Evolutionary conservation across 75 land plant species (phyloP), one percentile per base, ranked within the genome.

Genomic region (Ceratopteris richardii): DNA sequence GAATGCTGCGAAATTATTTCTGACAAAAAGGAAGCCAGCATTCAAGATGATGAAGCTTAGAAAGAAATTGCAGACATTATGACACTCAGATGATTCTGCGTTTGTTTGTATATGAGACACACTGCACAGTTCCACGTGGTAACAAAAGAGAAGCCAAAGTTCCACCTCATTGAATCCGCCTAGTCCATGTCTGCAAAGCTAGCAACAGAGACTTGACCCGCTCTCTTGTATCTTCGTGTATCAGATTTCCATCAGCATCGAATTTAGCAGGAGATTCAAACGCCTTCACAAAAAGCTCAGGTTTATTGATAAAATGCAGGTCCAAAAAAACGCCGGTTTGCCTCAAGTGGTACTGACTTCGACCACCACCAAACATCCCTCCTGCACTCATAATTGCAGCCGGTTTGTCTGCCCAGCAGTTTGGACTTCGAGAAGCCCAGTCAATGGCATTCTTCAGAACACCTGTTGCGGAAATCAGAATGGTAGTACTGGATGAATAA

Each of bases 231-330:
- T 40, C 60, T 42, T 19, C 53, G 68, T 80, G 77, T 21, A 81
- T 72, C 41, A 87, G 63, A 65, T 84, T 74, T 12, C 92, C 85
- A 46, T 84, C 73, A 11, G 18, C 29, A 53, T 84, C 82, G 28
- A 87, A 87, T 51, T 78, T 81, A 2, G 50, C 39, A 21, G 84
- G 84, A 27, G 80, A 73, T 29, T 75, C 65, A 59, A 73, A 78
- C 3, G 80, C 82, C 9, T 58, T 39, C 19, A 84, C 62, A 64
- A 73, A 73, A 16, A 84, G 51, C 60, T 81, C 88, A 0, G 88
- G 92, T 55, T 84, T 87, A 60, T 87, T 87, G 22, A 87, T 73
- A 73, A 87, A 87, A 53, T 87, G 92, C 22, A 87, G 78, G 39
- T 87, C 88, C 27, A 87, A 65, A 53, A 46, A 81, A 46, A 83